Evolutionary conservation across 176 grass and related monocot genomes (phyloP).

Genomic region (Bolboschoenus planiculmis): DNA sequence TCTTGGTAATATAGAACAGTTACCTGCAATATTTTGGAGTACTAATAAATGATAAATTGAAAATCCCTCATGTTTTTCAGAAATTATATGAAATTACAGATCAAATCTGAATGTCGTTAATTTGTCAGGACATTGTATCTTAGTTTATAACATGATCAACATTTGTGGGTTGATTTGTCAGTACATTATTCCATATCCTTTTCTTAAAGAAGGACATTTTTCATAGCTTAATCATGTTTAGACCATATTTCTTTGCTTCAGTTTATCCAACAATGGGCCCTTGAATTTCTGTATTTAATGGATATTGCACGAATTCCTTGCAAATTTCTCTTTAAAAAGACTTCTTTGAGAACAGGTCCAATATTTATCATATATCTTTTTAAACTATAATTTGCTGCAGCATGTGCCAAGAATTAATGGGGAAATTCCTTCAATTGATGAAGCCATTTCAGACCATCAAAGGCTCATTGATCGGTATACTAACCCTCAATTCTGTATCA

Average conservation of each 20-base stretch:
- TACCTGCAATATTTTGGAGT: neutral
- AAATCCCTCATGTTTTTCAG: neutral
- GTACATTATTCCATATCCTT: neutral
- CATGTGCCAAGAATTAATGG: constrained; percentile 64
- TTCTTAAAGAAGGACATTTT: neutral
- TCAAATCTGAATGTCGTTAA: neutral
- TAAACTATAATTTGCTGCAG: constrained; percentile 24
- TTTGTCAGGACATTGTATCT: neutral
- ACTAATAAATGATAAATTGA: neutral
- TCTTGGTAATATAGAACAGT: neutral
- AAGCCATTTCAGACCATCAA: constrained; percentile 60
- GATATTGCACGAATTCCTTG: neutral
- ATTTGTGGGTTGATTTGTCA: neutral
- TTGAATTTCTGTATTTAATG: neutral
- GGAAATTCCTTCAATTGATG: constrained; percentile 60
- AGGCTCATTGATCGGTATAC: constrained; percentile 45
- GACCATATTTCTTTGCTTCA: neutral
- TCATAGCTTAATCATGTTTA: neutral
- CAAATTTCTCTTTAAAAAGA: neutral
- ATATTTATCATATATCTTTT: neutral
- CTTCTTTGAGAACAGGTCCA: constrained; percentile 11
- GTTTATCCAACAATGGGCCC: neutral
- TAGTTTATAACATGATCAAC: neutral
- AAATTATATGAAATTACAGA: neutral
- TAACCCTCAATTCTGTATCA: neutral